Evolutionary conservation across 495 filamentous ascomycete species (phyloP).

Genomic region (Friedmanniomyces endolithicus): DNA sequence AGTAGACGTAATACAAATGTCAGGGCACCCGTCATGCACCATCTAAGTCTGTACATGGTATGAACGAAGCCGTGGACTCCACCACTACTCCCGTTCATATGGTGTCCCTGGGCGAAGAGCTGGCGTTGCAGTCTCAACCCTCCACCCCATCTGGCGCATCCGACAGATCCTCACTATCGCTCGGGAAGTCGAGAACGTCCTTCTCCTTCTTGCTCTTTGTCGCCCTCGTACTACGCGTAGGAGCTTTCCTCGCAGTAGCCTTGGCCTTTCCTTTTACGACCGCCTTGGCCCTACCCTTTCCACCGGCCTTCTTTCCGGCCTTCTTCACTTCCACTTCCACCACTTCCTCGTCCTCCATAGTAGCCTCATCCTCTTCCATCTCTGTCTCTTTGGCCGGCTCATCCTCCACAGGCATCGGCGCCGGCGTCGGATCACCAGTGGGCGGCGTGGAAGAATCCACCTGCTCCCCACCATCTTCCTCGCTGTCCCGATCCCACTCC

Average conservation of each 20-base stretch:
- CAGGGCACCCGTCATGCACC: not conserved
- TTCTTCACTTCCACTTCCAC: not conserved
- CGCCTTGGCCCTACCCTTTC: not conserved
- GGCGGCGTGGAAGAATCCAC: constrained; percentile 13
- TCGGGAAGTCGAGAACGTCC: constrained; percentile 13
- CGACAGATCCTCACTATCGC: constrained; percentile 17
- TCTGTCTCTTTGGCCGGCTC: not conserved
- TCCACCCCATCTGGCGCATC: constrained; percentile 13
- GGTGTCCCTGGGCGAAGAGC: no score
- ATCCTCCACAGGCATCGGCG: constrained; percentile 1
- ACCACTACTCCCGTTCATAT: not conserved
- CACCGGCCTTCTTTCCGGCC: not conserved
- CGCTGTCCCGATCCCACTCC: not conserved
- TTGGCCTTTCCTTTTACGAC: not conserved
- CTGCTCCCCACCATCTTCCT: constrained; percentile 6
- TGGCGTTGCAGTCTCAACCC: not conserved
- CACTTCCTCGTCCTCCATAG: not conserved
- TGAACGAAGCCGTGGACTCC: not conserved
- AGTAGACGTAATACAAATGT: no score
- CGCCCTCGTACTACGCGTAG: not conserved
- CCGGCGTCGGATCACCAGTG: constrained; percentile 11
- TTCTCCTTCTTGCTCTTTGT: constrained; percentile 13
- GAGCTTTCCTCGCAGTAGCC: not conserved
- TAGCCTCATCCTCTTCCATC: not conserved
- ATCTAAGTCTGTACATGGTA: not conserved